Percentiles rank a stretch among this genome's conserved stretches.
Conservation (phyloP, 345 rosid genomes). For the Boechera divaricarpa region DNA sequence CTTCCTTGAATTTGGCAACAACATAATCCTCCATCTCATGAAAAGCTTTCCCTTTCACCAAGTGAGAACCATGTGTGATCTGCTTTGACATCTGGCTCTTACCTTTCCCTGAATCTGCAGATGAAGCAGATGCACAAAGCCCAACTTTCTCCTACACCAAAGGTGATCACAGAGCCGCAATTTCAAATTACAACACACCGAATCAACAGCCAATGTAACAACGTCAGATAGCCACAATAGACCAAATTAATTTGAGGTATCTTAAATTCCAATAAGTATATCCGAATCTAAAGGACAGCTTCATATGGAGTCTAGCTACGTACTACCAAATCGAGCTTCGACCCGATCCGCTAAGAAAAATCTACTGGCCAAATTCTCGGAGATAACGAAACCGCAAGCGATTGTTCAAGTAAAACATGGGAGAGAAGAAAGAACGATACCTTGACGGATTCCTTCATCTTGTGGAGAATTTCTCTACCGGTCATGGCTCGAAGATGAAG, state of each 20-base stretch:
- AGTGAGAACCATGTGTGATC: conserved; percentile 80
- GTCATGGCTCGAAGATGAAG: conserved; percentile 50
- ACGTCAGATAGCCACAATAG: too few species aligned
- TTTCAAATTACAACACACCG: background rate
- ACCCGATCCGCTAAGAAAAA: background rate
- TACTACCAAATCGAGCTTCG: conserved; percentile 11
- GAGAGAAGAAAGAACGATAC: background rate
- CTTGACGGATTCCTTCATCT: conserved; percentile 69
- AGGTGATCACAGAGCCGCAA: background rate
- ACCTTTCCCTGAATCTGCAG: conserved; percentile 81
- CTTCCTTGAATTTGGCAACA: conserved; percentile 76
- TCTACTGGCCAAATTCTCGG: background rate
- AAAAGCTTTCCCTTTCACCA: conserved; percentile 73
- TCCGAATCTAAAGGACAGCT: background rate
- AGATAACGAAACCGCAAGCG: background rate
- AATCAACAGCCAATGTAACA: background rate
- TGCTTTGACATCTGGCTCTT: conserved; percentile 84
- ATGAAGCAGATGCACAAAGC: conserved; percentile 56
- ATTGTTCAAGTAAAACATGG: background rate
- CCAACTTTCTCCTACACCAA: conserved; percentile 72
- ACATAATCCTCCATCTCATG: conserved; percentile 91
- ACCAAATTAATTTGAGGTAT: background rate
- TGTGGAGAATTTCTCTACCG: conserved; percentile 72
- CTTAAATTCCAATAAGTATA: conserved; percentile 1
- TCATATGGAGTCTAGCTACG: background rate